These are phyloP conservation scores for Plasmodium gonderi DNA, from an alignment of 169 alveolate species.

Conservation along the genomic window DNA sequence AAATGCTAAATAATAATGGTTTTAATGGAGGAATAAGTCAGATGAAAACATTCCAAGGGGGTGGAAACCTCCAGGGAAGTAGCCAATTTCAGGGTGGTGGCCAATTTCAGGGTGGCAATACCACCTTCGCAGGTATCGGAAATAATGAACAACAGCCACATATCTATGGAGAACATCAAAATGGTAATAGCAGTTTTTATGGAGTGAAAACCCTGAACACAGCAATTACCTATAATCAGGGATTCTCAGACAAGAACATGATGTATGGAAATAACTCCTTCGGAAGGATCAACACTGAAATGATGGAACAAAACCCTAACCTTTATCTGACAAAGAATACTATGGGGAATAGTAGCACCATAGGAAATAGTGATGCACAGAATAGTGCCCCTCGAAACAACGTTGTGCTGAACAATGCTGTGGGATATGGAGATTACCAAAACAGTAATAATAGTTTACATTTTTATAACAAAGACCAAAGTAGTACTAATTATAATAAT, in stretches of 20 bases:
- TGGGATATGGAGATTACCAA: background rate
- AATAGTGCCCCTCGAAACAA: background rate
- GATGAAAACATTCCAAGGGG: slow-evolving; percentile 7
- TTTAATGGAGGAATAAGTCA: slow-evolving; percentile 39
- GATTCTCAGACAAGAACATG: background rate
- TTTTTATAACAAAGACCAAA: background rate
- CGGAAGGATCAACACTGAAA: background rate
- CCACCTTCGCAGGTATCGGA: no score
- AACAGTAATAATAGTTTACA: background rate
- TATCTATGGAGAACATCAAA: background rate
- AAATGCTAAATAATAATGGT: slow-evolving; percentile 51
- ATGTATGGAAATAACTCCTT: slow-evolving; percentile 7
- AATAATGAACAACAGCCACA: background rate
- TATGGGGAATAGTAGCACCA: background rate
- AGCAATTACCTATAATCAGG: background rate
- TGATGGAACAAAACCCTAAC: background rate
- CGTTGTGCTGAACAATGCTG: background rate
- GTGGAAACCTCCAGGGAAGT: background rate
- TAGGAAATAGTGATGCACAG: background rate
- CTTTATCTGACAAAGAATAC: background rate
- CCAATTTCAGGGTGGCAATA: background rate
- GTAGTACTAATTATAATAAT: background rate
- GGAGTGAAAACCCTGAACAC: background rate
- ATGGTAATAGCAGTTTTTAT: background rate
- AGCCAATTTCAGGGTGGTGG: background rate